Percentiles rank a stretch among this genome's conserved stretches.
These are phyloP conservation scores for Alternaria arbusti DNA, from an alignment of 2,329 filamentous ascomycete genomes.

Conservation along the genomic window DNA sequence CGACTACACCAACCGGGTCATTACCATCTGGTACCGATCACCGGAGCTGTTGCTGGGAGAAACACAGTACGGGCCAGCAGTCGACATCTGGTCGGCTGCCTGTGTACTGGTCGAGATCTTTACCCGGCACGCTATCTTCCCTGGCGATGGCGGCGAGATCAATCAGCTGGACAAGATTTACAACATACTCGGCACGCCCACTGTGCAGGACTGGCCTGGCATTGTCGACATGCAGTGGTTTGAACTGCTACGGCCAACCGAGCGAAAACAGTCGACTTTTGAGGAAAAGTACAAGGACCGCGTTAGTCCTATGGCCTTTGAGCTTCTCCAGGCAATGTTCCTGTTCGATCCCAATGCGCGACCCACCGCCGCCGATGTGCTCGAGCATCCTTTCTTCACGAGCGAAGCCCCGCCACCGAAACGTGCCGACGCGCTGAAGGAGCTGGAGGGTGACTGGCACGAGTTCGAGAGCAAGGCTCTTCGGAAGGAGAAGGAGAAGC, in stretches of 20 bases:
- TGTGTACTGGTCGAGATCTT: constrained; percentile 98
- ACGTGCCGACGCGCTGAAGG: constrained; percentile 81
- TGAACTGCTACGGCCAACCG: constrained; percentile 81
- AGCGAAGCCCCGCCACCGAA: constrained; percentile 77
- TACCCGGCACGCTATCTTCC: constrained; percentile 89
- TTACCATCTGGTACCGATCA: constrained; percentile 98
- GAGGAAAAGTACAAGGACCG: constrained; percentile 80
- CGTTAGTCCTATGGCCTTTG: constrained; percentile 80
- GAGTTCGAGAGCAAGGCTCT: constrained; percentile 97
- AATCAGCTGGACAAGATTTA: constrained; percentile 98
- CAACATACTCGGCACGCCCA: constrained; percentile 86
- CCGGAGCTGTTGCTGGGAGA: constrained; percentile 91
- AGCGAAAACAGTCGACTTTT: constrained; percentile 76
- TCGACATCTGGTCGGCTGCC: constrained; percentile 97
- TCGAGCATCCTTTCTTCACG: constrained; percentile 88
- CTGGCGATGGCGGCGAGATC: constrained; percentile 93
- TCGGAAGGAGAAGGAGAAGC: constrained; percentile 82
- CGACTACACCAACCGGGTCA: constrained; percentile 97
- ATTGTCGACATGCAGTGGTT: constrained; percentile 98
- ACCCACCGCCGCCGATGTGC: constrained; percentile 81
- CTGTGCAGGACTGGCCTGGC: constrained; percentile 81
- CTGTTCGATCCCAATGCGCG: constrained; percentile 84
- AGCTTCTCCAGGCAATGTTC: constrained; percentile 84
- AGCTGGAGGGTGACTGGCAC: constrained; percentile 94
- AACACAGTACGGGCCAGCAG: constrained; percentile 94